Conservation (phyloP, 2,329 filamentous ascomycete genomes). For the Pseudocercospora fuligena region DNA sequence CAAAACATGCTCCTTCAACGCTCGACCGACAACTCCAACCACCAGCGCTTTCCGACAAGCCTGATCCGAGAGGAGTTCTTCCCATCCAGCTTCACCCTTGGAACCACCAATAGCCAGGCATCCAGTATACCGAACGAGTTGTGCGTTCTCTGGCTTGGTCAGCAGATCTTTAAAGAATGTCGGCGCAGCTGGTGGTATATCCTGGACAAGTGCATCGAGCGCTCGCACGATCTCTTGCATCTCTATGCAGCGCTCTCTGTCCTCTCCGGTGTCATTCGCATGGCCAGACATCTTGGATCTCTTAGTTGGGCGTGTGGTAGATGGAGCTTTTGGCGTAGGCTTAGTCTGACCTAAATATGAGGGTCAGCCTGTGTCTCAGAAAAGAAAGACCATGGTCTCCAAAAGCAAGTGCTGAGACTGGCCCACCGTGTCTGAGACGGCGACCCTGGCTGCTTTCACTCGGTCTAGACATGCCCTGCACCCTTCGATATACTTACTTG, state of each 20-base stretch:
- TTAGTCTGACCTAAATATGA: neutral
- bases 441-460: too few relatives aligned
- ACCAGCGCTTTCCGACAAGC: conserved; percentile 32
- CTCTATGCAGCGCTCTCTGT: neutral
- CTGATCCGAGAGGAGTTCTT: conserved; percentile 27
- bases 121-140: conserved; percentile 39
- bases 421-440: too few relatives aligned
- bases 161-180: conserved; percentile 17
- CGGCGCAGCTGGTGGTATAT: neutral
- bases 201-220: neutral
- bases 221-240: conserved; percentile 1
- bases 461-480: neutral
- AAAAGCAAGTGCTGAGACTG: too few relatives aligned
- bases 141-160: conserved; percentile 7
- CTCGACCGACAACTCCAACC: conserved; percentile 35
- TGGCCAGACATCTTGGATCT: neutral
- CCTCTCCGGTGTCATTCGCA: neutral
- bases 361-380: neutral
- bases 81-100: conserved; percentile 33
- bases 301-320: neutral
- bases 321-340: neutral
- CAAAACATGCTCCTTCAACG: conserved; percentile 40
- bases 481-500: neutral
- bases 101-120: conserved; percentile 37
- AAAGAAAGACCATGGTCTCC: neutral